phyloP scores from a whole-genome alignment of 805 yeast species.

The Cyberlindnera japonica region DNA sequence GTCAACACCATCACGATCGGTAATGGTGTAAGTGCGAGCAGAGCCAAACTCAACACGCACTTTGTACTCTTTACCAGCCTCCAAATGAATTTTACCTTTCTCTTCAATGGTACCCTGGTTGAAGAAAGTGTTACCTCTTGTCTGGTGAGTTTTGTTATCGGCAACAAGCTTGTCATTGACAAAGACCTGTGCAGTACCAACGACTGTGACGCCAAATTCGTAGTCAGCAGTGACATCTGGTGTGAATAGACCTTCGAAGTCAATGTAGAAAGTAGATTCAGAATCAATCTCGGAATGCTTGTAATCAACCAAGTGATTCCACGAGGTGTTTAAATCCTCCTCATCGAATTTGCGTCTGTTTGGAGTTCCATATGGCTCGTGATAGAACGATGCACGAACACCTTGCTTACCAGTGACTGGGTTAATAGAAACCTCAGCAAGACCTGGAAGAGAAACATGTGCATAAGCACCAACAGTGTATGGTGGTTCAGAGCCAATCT shows the following conservation, averaged over 20 bases:
- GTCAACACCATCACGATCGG: slow-evolving; percentile 15
- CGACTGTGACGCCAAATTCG: slow-evolving; percentile 46
- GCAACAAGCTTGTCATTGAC: slow-evolving; percentile 47
- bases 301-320: slow-evolving; percentile 27
- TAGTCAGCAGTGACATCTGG: slow-evolving; percentile 45
- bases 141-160: slow-evolving; percentile 50
- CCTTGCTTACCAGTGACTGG: slow-evolving; percentile 23
- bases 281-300: slow-evolving; percentile 19
- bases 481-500: slow-evolving; percentile 20
- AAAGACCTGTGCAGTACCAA: slow-evolving; percentile 52
- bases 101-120: slow-evolving; percentile 53
- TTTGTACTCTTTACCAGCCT: slow-evolving; percentile 41
- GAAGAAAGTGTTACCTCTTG: slow-evolving; percentile 45
- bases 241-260: slow-evolving; percentile 38
- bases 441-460: slow-evolving; percentile 30
- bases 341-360: slow-evolving; percentile 30
- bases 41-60: slow-evolving; percentile 47
- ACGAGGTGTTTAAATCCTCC: slow-evolving; percentile 18
- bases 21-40: slow-evolving; percentile 33
- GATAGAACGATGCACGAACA: slow-evolving; percentile 20
- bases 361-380: slow-evolving; percentile 16
- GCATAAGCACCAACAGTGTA: slow-evolving; percentile 34
- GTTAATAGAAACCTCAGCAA: slow-evolving; percentile 21
- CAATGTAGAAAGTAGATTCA: slow-evolving; percentile 36
- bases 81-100: slow-evolving; percentile 32